Conservation (phyloP, 306 rosid genomes). For the Myrica gale region DNA sequence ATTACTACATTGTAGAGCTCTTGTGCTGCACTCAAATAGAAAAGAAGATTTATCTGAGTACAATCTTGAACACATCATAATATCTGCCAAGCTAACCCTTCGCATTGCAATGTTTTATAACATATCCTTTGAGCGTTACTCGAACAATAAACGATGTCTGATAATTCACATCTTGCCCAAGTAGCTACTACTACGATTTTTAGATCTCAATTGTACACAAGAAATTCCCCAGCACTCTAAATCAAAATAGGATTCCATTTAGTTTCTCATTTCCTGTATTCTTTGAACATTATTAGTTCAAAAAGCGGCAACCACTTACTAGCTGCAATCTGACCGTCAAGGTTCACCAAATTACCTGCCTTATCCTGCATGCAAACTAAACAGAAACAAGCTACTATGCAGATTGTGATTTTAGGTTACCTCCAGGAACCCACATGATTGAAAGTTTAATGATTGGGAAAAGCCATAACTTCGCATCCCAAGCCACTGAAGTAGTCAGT, state of each 20-base stretch:
- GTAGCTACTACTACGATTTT: background rate
- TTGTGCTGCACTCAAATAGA: background rate
- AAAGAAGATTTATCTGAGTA: background rate
- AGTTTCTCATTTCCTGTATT: conserved; percentile 2
- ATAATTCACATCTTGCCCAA: background rate
- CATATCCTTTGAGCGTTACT: background rate
- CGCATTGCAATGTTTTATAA: background rate
- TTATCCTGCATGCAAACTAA: conserved; percentile 41
- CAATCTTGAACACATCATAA: background rate
- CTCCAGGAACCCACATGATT: conserved; percentile 25
- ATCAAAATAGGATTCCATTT: conserved; percentile 11
- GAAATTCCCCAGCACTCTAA: background rate
- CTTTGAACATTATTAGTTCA: conserved; percentile 2
- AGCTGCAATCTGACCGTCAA: conserved; percentile 26
- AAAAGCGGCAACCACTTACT: conserved; percentile 18
- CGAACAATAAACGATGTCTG: background rate
- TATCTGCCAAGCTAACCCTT: background rate
- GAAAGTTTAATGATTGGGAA: no score
- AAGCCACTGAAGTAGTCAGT: conserved; percentile 28
- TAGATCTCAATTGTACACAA: background rate
- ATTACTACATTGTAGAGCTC: no score
- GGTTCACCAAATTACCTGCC: conserved; percentile 21
- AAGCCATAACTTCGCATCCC: conserved; percentile 22
- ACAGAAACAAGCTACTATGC: conserved; percentile 19
- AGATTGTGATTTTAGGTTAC: conserved; percentile 44